Evolutionary conservation across 306 rosid genomes (phyloP).

Genomic region (Fragaria ananassa): DNA sequence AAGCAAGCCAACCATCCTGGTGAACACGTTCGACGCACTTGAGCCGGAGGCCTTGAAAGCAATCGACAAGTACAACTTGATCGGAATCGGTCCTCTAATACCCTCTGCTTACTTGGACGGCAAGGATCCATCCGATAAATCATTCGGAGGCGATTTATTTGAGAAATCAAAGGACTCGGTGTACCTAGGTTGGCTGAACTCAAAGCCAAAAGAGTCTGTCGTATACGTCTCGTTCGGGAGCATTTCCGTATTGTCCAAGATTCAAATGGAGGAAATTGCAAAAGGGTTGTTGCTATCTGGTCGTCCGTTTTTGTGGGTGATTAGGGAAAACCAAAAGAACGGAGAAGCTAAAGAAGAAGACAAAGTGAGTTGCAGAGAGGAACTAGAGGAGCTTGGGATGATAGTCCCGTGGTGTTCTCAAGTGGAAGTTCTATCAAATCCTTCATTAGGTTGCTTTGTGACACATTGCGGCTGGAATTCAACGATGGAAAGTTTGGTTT

Average conservation of each 20-base stretch:
- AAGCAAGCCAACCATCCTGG: constrained; percentile 16
- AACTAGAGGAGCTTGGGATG: constrained; percentile 25
- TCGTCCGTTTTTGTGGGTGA: constrained; percentile 32
- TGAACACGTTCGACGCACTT: constrained; percentile 30
- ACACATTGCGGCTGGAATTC: constrained; percentile 47
- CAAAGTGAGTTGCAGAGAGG: constrained; percentile 5
- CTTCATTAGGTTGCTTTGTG: constrained; percentile 32
- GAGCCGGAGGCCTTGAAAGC: constrained; percentile 31
- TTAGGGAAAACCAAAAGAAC: not conserved
- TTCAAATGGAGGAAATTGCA: constrained; percentile 31
- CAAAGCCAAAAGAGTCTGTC: constrained; percentile 15
- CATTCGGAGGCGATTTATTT: constrained; percentile 16
- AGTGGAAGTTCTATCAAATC: constrained; percentile 23
- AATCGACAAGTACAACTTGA: constrained; percentile 10
- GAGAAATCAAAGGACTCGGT: constrained; percentile 2
- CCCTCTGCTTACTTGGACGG: constrained; percentile 12
- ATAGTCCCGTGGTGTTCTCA: constrained; percentile 38
- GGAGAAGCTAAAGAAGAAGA: not conserved
- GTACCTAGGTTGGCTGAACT: constrained; percentile 26
- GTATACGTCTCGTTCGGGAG: constrained; percentile 39
- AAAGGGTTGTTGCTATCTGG: constrained; percentile 19
- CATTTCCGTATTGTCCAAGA: not conserved
- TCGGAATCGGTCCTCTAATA: constrained; percentile 31
- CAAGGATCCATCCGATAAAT: not conserved
- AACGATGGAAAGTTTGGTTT: constrained; percentile 27